Evolutionary conservation across 495 filamentous ascomycete species (phyloP), one percentile per base, ranked within the genome.

Genomic region (Pyrenula aspistea): DNA sequence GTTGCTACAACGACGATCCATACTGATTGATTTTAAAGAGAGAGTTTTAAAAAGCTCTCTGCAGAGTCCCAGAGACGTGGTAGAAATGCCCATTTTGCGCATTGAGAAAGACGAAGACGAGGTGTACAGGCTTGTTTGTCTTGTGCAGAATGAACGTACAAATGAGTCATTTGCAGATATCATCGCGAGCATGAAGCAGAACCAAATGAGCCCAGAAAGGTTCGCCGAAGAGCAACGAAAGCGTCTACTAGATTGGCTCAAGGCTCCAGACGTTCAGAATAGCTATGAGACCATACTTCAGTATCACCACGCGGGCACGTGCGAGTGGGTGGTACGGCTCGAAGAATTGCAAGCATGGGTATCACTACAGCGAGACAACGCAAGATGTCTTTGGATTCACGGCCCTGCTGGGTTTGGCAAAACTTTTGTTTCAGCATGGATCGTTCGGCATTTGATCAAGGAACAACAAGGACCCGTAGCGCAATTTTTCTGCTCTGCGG

Each of bases 401-500:
- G 61, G 60, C 10, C 48, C 42, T 23, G 60, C 61, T 22, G 61
- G 61, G 2, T 63, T 57, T 21, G 66, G 66, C 3, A 68, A 68
- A 48, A 68, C 63, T 12, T 50, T 68, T n/a, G 25, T 68, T 4
- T 54, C 58, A 36, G 66, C 66, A 48, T 60, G 57, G 21, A 56
- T 68, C 20, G 36, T 66, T 10, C 25, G 58, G 12, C 58, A 62
- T 57, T 11, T 68, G n/a, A 25, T 24, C 8, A 15, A 47, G n/a
- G 23, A 59, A 12, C 20, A 50, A 12, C 49, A 49, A 3, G 15
- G 23, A 0, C 59, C 57, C 2, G 52, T 65, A 2, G 62, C 57
- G 1, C 64, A 63, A 49, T 68, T 65, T 31, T 68, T 68, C 51
- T 68, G 62, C 53, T 52, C 25, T 8, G 23, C 60, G 20, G 65